Conservation (phyloP, 164 flowering plant genomes). For the Liriodendron chinense region DNA sequence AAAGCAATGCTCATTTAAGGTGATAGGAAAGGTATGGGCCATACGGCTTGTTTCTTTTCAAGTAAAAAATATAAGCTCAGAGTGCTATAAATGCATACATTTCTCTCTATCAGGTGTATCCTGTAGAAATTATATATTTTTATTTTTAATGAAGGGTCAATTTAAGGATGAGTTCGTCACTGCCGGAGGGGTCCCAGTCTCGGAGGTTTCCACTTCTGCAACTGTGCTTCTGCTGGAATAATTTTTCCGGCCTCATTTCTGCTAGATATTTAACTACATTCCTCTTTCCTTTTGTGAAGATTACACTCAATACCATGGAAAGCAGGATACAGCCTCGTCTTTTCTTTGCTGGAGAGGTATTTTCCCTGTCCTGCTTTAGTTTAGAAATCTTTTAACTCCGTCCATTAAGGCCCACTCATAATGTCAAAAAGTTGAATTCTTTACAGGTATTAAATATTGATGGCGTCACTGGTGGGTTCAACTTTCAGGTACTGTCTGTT, state of each 20-base stretch:
- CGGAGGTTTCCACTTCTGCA: slow-evolving; percentile 63
- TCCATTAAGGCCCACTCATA: not conserved
- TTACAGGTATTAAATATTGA: slow-evolving; percentile 82
- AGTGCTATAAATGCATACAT: not conserved
- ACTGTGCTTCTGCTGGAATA: not conserved
- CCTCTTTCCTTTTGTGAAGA: slow-evolving; percentile 36
- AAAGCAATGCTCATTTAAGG: slow-evolving; percentile 66
- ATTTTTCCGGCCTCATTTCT: not conserved
- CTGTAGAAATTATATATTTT: slow-evolving; percentile 1
- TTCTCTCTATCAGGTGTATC: not conserved
- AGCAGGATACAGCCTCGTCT: slow-evolving; percentile 61
- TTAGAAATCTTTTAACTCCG: not conserved
- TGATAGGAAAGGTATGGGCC: slow-evolving; percentile 73
- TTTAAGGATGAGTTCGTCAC: slow-evolving; percentile 98
- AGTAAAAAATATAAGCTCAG: not conserved
- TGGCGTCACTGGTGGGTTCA: slow-evolving; percentile 99
- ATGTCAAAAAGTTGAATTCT: not conserved
- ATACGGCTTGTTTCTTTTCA: not conserved
- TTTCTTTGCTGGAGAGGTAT: slow-evolving; percentile 92
- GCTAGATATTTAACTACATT: not conserved
- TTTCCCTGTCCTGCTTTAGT: not conserved
- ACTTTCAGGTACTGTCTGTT: slow-evolving; percentile 75
- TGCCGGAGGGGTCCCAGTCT: slow-evolving; percentile 92
- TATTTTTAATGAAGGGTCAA: slow-evolving; percentile 57
- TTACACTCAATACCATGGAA: slow-evolving; percentile 78